Evolutionary conservation across 164 flowering plant genomes (phyloP).

Genomic region (Vitis labrusca): DNA sequence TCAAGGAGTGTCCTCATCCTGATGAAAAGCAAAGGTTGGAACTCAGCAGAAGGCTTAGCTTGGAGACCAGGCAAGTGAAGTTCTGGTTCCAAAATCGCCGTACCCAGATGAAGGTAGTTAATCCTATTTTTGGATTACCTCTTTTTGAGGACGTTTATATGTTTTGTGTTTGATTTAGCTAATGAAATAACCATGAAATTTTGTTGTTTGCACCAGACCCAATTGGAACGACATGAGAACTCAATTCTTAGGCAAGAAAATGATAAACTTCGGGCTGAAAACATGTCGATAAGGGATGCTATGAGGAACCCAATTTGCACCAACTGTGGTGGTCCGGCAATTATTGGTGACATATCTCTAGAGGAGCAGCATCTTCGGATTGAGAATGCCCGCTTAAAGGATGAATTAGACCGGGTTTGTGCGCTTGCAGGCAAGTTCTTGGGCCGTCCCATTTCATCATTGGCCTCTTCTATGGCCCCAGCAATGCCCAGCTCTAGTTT

Average conservation of each 20-base stretch:
- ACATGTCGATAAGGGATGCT: constrained; percentile 83
- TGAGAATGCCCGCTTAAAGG: constrained; percentile 86
- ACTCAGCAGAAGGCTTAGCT: constrained; percentile 71
- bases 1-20: constrained; percentile 98
- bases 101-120: constrained; percentile 90
- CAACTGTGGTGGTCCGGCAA: constrained; percentile 91
- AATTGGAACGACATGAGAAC: constrained; percentile 93
- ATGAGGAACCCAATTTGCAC: constrained; percentile 91
- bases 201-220: constrained; percentile 56
- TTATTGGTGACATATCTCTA: constrained; percentile 80
- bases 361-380: constrained; percentile 92
- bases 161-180: not conserved
- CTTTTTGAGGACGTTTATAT: not conserved
- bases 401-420: constrained; percentile 88
- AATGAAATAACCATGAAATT: not conserved
- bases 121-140: not conserved
- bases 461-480: constrained; percentile 33
- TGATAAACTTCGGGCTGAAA: constrained; percentile 89
- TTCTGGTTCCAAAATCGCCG: constrained; percentile 98
- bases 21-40: constrained; percentile 96
- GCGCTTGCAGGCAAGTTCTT: constrained; percentile 85
- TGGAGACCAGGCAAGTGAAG: constrained; percentile 92
- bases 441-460: constrained; percentile 67
- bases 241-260: constrained; percentile 83
- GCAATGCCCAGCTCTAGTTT: constrained; percentile 63